Evolutionary conservation across 352 stramenopile species (phyloP).

Genomic region (Phytophthora europaea): DNA sequence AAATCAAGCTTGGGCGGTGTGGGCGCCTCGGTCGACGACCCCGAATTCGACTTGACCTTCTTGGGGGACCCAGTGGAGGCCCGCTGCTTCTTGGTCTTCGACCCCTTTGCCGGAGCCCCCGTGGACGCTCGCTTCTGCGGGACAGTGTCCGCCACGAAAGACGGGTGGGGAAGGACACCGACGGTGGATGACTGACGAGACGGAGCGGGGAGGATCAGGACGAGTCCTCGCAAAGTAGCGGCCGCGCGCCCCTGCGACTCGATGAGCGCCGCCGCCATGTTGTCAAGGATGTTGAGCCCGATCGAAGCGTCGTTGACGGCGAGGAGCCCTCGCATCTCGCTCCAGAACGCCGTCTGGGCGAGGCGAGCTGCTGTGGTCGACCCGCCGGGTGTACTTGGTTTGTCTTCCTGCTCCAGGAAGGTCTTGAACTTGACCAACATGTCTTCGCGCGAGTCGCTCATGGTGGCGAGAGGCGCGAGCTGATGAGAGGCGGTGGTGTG

Average conservation of each 20-base stretch:
- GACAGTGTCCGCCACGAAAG: neutral
- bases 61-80: neutral
- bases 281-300: neutral
- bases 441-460: neutral
- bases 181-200: neutral
- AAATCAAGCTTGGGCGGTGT: neutral
- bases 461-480: neutral
- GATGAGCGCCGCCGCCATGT: neutral
- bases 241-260: neutral
- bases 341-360: neutral
- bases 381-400: fast-evolving
- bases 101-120: neutral
- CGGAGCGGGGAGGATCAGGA: neutral
- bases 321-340: neutral
- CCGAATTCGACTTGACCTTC: neutral
- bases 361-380: neutral
- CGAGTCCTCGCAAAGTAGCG: neutral
- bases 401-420: neutral
- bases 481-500: neutral
- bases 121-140: neutral
- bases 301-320: neutral
- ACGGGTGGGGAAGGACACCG: neutral
- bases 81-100: neutral
- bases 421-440: neutral
- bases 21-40: no score